Evolutionary conservation across 2,329 filamentous ascomycete genomes (phyloP).

Genomic region (Sclerotinia subarctica): DNA sequence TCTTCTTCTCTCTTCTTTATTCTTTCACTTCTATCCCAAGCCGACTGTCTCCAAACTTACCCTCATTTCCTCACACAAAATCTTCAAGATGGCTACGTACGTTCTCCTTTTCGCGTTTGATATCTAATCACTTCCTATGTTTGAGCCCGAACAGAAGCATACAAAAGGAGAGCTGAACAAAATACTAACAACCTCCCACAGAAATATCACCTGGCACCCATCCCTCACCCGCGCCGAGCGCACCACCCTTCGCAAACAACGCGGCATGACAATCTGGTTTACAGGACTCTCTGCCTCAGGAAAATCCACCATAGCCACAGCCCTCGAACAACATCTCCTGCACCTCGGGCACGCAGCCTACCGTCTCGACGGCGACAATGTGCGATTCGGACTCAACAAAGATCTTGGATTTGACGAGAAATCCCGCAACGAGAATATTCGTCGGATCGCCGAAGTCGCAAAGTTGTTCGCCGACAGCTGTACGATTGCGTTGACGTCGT

Average conservation of each 20-base stretch:
- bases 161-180: not conserved
- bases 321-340: slow-evolving; percentile 93
- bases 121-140: not conserved
- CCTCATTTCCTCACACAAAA: not conserved
- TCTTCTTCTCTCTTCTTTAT: not conserved
- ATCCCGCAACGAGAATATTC: slow-evolving; percentile 96
- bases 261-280: slow-evolving; percentile 95
- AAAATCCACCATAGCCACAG: slow-evolving; percentile 95
- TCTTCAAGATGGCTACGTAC: slow-evolving; percentile 18
- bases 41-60: not conserved
- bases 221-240: slow-evolving; percentile 75
- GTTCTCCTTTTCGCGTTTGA: not conserved
- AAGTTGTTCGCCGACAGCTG: slow-evolving; percentile 93
- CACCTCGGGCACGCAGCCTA: slow-evolving; percentile 81
- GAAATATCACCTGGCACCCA: slow-evolving; percentile 88
- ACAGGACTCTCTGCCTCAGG: slow-evolving; percentile 94
- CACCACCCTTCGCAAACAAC: slow-evolving; percentile 71
- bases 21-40: not conserved
- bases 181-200: slow-evolving; percentile 40
- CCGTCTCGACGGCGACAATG: slow-evolving; percentile 95
- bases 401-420: slow-evolving; percentile 91
- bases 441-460: slow-evolving; percentile 86
- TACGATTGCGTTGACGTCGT: slow-evolving; percentile 86
- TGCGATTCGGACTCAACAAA: slow-evolving; percentile 97
- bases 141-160: not conserved